Percentiles rank a stretch among this genome's conserved stretches.
Evolutionary conservation across 805 yeast species (phyloP).

Genomic region (Pichia phayaonensis): DNA sequence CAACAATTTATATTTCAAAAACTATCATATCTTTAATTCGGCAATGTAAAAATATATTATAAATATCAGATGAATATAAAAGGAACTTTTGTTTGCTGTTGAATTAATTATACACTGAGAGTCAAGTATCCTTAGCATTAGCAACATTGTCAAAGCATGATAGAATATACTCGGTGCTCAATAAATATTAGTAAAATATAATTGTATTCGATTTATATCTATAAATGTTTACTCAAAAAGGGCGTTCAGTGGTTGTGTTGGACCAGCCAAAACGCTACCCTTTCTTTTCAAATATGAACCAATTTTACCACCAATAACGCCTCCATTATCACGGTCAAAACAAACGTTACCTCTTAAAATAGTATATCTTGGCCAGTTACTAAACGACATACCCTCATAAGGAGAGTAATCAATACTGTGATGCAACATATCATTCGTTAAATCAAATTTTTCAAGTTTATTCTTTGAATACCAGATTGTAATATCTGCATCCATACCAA

Average conservation of each 20-base stretch:
- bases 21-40: too few relatives aligned
- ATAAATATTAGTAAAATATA: neutral
- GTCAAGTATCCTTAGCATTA: too few relatives aligned
- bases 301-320: slow-evolving; percentile 10
- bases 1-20: too few relatives aligned
- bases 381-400: slow-evolving; percentile 30
- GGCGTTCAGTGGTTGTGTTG: slow-evolving; percentile 16
- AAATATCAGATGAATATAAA: too few relatives aligned
- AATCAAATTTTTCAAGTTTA: slow-evolving; percentile 17
- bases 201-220: neutral
- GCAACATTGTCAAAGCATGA: too few relatives aligned
- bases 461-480: slow-evolving; percentile 38
- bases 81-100: too few relatives aligned
- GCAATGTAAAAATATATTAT: too few relatives aligned
- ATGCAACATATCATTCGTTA: slow-evolving; percentile 27
- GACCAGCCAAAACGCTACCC: slow-evolving; percentile 16
- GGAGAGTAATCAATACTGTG: slow-evolving; percentile 33
- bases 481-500: slow-evolving; percentile 42
- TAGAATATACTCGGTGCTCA: too few relatives aligned
- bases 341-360: slow-evolving; percentile 31
- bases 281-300: slow-evolving; percentile 25
- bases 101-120: too few relatives aligned
- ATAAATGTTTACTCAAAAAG: slow-evolving; percentile 4
- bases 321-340: slow-evolving; percentile 24
- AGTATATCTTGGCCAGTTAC: slow-evolving; percentile 39